Evolutionary conservation across 176 grass and related monocot genomes (phyloP), one percentile per base, ranked within the genome.

Genomic region (Saccharum officinarum): DNA sequence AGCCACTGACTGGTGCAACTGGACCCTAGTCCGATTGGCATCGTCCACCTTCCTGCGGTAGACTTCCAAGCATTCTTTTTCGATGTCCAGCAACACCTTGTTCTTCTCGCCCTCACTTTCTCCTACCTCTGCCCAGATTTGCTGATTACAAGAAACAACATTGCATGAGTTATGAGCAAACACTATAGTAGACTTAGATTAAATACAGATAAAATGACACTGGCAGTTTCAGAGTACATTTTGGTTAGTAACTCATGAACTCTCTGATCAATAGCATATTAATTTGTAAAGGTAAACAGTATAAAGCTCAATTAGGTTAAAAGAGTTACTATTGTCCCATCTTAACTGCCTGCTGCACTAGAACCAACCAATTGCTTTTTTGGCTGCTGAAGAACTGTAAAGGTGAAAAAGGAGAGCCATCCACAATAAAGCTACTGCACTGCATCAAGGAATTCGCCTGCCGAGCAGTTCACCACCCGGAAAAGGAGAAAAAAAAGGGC

Each of bases 81-180:
- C 97, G 28, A 96, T 94, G 37, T 92, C 92, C 69, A 76, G 36
- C 74, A 99, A 68, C 44, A 84, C 92, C 22, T 86, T 86, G 28
- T 91, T 82, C 88, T 87, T 96, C 66, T 99, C 94, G 18, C 76
- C 88, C 52, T 94, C 92, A 69, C 54, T 89, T 63, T 99, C 97
- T 42, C 93, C 97, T 41, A 99, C 91, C 75, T 94, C 97, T 62
- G 82, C 39, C 94, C 93, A 99, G 55, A 94, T 96, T 89, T 96
- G 86, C 97, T 99, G 93, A 7, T 88, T 77, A 73, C 80, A 69
- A 82, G 3, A 45, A 78, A 73, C 40, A 67, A 30, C 26, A 82
- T 68, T 64, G 46, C 81, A 28, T 31, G 30, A 81, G 70, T 81
- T 80, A 10, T 82, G 70, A 77, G 33, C 25, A 67, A 76, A 76